These are phyloP conservation scores for Mycena indigotica DNA, from an alignment of 768 basidiomycete species.

Conservation along the genomic window DNA sequence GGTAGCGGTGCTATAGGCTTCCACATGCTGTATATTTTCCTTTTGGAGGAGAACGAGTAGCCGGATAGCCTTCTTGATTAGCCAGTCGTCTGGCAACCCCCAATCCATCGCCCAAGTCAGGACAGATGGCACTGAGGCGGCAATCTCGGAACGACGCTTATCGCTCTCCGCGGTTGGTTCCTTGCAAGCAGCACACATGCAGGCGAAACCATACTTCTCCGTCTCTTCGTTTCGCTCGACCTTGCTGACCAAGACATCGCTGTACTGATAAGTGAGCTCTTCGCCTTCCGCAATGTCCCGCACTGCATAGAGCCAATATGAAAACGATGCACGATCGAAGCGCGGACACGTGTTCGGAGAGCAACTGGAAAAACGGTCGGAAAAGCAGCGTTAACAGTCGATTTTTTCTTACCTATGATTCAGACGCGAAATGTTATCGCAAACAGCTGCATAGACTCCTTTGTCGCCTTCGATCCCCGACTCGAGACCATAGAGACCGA, in stretches of 20 bases:
- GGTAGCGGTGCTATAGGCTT: neutral
- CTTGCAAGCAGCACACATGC: slow-evolving; percentile 36
- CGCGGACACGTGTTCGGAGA: slow-evolving; percentile 23
- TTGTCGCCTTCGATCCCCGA: neutral
- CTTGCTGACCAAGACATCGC: slow-evolving; percentile 6
- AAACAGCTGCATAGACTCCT: slow-evolving; percentile 13
- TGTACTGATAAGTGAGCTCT: slow-evolving; percentile 36
- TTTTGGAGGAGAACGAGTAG: neutral
- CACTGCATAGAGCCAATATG: slow-evolving; percentile 29
- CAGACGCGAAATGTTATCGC: slow-evolving; percentile 25
- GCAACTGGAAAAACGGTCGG: slow-evolving; percentile 23
- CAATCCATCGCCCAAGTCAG: neutral
- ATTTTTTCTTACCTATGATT: slow-evolving; percentile 26
- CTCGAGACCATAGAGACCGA: slow-evolving; percentile 11
- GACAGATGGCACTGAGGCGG: neutral
- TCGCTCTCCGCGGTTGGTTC: slow-evolving; percentile 12
- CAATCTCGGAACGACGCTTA: neutral
- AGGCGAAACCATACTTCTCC: slow-evolving; percentile 34
- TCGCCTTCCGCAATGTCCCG: slow-evolving; percentile 35
- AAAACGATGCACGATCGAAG: slow-evolving; percentile 32
- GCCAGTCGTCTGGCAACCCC: slow-evolving; percentile 1
- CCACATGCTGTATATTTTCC: neutral
- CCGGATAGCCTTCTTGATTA: slow-evolving; percentile 4
- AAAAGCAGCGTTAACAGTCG: neutral
- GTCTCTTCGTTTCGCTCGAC: slow-evolving; percentile 30